A percentile compares a stretch with the other conserved stretches of the same genome.
Evolutionary conservation across 257 asterid species (phyloP).

Genomic region (Solanum clarkiae): DNA sequence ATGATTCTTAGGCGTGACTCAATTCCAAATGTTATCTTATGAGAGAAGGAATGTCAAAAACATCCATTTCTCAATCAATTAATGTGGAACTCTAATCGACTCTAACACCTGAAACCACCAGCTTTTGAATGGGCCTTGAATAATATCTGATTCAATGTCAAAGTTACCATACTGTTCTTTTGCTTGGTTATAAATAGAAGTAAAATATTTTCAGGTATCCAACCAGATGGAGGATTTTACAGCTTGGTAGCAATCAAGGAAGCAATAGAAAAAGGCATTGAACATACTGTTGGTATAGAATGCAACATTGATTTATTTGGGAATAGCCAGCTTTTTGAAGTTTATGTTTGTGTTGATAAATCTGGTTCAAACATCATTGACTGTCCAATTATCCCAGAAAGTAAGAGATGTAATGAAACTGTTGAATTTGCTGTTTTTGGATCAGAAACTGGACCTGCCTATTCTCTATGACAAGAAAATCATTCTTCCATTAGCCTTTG

Average conservation of each 20-base stretch:
- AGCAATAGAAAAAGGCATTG: neutral
- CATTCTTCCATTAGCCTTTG: too few species aligned
- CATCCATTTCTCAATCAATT: neutral
- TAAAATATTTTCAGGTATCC: neutral
- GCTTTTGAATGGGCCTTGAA: neutral
- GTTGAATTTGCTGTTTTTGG: neutral
- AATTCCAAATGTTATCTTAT: neutral
- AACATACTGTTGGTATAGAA: neutral
- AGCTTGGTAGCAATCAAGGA: neutral
- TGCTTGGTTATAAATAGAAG: too few species aligned
- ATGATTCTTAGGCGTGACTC: neutral
- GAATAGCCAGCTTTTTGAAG: neutral
- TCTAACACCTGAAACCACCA: neutral
- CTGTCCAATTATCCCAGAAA: constrained; percentile 1
- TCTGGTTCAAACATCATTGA: neutral
- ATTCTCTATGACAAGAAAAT: neutral
- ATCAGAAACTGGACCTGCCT: neutral
- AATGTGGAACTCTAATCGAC: neutral
- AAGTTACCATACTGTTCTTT: too few species aligned
- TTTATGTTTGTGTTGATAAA: neutral
- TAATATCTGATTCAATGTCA: neutral
- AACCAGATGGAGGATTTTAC: neutral
- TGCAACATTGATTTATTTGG: neutral
- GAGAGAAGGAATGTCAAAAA: neutral
- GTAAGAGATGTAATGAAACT: neutral